Evolutionary conservation across 352 stramenopile genomes (phyloP), one percentile per base, ranked within the genome.

Genomic region (Phytophthora quininea): DNA sequence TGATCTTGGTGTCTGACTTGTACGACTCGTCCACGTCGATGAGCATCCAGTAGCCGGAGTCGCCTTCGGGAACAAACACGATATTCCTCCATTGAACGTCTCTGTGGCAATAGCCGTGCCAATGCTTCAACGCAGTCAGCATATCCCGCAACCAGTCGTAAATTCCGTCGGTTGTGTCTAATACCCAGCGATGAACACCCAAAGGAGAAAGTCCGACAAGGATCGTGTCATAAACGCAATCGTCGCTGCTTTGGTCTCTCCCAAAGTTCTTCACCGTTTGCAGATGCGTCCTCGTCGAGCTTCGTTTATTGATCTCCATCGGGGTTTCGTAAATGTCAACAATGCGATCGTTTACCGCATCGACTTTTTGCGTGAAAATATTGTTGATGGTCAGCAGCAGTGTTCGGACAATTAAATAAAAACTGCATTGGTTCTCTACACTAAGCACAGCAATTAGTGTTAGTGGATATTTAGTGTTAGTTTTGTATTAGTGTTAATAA

Each of bases 1-100:
- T 65, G 7, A 19, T 48, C 30, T 19, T 46, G 27, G 63, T 70
- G 35, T 64, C 33, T 3, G 54, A 31, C 35, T 24, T 33, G 30
- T 48, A 30, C 29, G 63, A 71, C 49, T 64, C 40, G 43, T 71
- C 54, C 63, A 65, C 65, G 53, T 71, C 63, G 42, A 71, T 61
- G 14, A 71, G 42, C 19, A 71, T 42, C 63, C 54, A 71, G 35
- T 71, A 71, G 33, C 63, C 42, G 11, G 29, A 29, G n/a, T 38
- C 37, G 29, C 47, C 7, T 14, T 48, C 51, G 32, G 56, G 63
- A n/a, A 65, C 63, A 59, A 29, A 61, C 40, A 71, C 63, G 55
- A 65, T 71, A 42, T 71, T 71, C 51, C 55, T 14, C 63, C 55
- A 64, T 11, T 46, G 54, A 37, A 64, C 11, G 56, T 65, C 55